Conservation (phyloP, 2,329 filamentous ascomycete species). For the Ophiocordyceps camponoti-floridani region DNA sequence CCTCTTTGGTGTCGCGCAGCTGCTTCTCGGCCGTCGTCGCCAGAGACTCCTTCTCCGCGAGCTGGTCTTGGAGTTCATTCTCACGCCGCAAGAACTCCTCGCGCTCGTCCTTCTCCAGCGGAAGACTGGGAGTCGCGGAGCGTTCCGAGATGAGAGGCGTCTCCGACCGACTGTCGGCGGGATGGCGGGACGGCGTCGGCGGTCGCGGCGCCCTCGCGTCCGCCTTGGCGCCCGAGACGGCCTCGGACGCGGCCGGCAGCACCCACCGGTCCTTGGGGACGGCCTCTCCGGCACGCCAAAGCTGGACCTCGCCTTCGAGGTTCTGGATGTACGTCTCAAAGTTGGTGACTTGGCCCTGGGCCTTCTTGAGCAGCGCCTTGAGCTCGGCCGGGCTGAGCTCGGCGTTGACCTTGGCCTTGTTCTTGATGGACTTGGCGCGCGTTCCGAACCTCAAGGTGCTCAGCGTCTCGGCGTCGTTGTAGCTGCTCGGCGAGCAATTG, state of each 20-base stretch:
- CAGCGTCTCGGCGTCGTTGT: slow-evolving; percentile 90
- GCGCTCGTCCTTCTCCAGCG: slow-evolving; percentile 87
- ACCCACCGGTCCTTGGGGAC: slow-evolving; percentile 88
- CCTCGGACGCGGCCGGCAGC: slow-evolving; percentile 38
- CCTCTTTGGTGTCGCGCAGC: slow-evolving; percentile 68
- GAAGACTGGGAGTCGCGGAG: slow-evolving; percentile 69
- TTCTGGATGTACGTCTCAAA: slow-evolving; percentile 76
- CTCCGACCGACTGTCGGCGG: slow-evolving; percentile 41
- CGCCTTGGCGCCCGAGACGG: slow-evolving; percentile 16
- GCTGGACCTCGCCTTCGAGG: slow-evolving; percentile 67
- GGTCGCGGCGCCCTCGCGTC: slow-evolving; percentile 29
- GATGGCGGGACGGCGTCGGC: slow-evolving; percentile 31
- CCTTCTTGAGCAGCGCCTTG: slow-evolving; percentile 83
- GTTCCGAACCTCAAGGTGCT: slow-evolving; percentile 89
- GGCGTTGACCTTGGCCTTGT: slow-evolving; percentile 99
- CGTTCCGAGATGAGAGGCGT: slow-evolving; percentile 58
- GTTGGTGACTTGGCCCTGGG: slow-evolving; percentile 71
- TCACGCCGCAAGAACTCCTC: slow-evolving; percentile 91
- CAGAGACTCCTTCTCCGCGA: slow-evolving; percentile 79
- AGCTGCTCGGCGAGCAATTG: slow-evolving; percentile 97
- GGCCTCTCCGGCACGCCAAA: slow-evolving; percentile 74
- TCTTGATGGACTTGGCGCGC: slow-evolving; percentile 96
- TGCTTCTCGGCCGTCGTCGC: slow-evolving; percentile 65
- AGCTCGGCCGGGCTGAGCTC: slow-evolving; percentile 91
- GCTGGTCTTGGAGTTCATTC: slow-evolving; percentile 92